Conservation (phyloP, 768 basidiomycete species). For the Kwoniella sp. region DNA sequence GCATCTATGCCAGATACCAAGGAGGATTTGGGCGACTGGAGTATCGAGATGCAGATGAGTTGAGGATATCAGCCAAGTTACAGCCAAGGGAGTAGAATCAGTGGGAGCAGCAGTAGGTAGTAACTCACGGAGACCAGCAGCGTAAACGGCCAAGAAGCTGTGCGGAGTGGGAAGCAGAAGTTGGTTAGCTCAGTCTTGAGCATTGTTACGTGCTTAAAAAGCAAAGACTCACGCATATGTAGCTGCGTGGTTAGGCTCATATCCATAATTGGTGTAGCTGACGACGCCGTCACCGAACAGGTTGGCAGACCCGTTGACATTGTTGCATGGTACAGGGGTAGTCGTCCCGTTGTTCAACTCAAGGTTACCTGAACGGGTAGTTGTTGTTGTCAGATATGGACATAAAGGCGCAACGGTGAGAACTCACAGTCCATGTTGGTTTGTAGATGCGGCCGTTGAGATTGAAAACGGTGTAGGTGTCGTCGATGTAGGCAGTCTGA, state of each 20-base stretch:
- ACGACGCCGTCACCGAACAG: slow-evolving; percentile 18
- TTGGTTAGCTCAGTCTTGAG: too few species aligned
- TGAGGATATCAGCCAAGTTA: too few species aligned
- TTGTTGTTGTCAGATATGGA: too few species aligned
- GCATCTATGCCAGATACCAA: slow-evolving; percentile 13
- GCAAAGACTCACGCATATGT: slow-evolving; percentile 27
- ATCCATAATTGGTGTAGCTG: slow-evolving; percentile 35
- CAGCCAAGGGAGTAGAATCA: too few species aligned
- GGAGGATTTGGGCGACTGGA: slow-evolving; percentile 21
- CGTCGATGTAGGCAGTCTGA: too few species aligned
- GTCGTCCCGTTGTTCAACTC: not conserved
- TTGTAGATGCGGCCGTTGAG: too few species aligned
- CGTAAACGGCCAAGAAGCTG: slow-evolving; percentile 27
- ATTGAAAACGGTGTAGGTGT: too few species aligned
- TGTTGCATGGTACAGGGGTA: slow-evolving; percentile 25
- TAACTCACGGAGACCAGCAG: slow-evolving; percentile 8
- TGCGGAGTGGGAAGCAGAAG: not conserved
- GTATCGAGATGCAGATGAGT: not conserved
- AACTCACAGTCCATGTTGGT: too few species aligned
- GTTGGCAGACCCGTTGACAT: slow-evolving; percentile 26
- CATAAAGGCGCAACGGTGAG: too few species aligned
- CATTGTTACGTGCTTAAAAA: too few species aligned
- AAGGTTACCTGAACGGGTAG: not conserved
- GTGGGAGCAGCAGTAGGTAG: too few species aligned
- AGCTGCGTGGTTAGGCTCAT: slow-evolving; percentile 12